Percentiles rank a stretch among this genome's conserved stretches.
Evolutionary conservation across 2,329 filamentous ascomycete species (phyloP).

Genomic region (Geoglossum cookeanum): DNA sequence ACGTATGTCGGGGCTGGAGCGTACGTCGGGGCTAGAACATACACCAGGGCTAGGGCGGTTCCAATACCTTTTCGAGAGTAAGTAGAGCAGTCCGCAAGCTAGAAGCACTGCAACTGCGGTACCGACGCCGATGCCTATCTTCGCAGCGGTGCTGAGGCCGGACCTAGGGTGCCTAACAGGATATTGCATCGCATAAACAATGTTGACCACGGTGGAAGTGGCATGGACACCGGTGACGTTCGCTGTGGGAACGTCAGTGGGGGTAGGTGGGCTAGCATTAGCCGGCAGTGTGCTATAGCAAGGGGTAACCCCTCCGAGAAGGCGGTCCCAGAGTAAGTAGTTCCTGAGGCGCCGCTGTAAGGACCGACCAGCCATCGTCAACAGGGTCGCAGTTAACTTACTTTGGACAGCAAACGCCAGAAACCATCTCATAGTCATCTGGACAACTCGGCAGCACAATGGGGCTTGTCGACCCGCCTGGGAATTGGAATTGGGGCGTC

Average conservation of each 20-base stretch:
- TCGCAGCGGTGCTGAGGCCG: neutral
- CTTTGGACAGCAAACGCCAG: too few species aligned
- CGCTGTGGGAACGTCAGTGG: neutral
- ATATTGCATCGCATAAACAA: neutral
- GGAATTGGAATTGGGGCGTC: neutral
- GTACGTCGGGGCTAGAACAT: too few species aligned
- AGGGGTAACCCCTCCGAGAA: neutral
- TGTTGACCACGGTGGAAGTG: neutral
- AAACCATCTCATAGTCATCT: neutral
- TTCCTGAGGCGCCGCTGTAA: neutral
- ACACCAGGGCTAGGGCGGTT: too few species aligned
- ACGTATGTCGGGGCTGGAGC: too few species aligned
- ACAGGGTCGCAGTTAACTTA: too few species aligned
- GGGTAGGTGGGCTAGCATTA: neutral
- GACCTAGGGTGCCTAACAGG: neutral
- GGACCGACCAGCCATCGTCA: too few species aligned
- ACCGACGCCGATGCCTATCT: neutral
- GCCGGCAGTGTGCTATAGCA: neutral
- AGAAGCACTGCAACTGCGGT: neutral
- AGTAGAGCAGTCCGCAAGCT: too few species aligned
- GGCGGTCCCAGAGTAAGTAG: neutral
- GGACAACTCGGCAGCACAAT: neutral
- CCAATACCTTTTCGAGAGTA: too few species aligned
- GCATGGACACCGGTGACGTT: neutral
- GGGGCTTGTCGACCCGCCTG: neutral